Percentiles rank a stretch among this genome's conserved stretches.
phyloP scores from a whole-genome alignment of 2,329 filamentous ascomycete species.

The Pyrenophora graminea region DNA sequence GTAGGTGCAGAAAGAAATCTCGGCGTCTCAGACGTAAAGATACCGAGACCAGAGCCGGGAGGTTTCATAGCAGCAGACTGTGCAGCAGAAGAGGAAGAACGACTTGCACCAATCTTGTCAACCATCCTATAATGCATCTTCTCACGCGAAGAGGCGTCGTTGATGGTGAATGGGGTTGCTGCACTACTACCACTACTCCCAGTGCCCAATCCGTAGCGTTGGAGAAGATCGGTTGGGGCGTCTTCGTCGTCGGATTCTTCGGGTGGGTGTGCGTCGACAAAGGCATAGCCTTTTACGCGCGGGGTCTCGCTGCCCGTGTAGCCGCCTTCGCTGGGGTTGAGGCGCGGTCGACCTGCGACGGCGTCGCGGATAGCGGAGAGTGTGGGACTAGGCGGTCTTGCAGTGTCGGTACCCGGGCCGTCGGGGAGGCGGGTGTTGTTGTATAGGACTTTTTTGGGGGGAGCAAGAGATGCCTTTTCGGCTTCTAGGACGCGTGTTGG shows the following conservation, averaged over 20 bases:
- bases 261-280: constrained; percentile 91
- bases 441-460: constrained; percentile 76
- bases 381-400: constrained; percentile 72
- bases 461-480: constrained; percentile 72
- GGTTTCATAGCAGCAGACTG: constrained; percentile 1
- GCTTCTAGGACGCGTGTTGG: constrained; percentile 68
- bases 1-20: constrained; percentile 76
- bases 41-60: constrained; percentile 30
- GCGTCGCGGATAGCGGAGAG: constrained; percentile 82
- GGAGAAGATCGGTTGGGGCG: constrained; percentile 47
- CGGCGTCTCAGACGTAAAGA: constrained; percentile 51
- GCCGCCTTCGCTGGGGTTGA: constrained; percentile 64
- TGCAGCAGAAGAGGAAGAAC: constrained; percentile 1
- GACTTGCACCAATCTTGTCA: constrained; percentile 41
- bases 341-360: constrained; percentile 71
- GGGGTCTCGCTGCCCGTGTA: constrained; percentile 77
- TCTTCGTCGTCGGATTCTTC: constrained; percentile 63
- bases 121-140: constrained; percentile 74
- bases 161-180: constrained; percentile 68
- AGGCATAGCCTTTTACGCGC: constrained; percentile 88
- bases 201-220: constrained; percentile 49
- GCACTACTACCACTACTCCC: not conserved
- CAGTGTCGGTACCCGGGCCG: constrained; percentile 34
- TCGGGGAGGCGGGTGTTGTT: constrained; percentile 78
- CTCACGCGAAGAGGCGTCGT: constrained; percentile 75